Conservation (phyloP, 1,284 basidiomycete species). For the Sporisorium reilianum region DNA sequence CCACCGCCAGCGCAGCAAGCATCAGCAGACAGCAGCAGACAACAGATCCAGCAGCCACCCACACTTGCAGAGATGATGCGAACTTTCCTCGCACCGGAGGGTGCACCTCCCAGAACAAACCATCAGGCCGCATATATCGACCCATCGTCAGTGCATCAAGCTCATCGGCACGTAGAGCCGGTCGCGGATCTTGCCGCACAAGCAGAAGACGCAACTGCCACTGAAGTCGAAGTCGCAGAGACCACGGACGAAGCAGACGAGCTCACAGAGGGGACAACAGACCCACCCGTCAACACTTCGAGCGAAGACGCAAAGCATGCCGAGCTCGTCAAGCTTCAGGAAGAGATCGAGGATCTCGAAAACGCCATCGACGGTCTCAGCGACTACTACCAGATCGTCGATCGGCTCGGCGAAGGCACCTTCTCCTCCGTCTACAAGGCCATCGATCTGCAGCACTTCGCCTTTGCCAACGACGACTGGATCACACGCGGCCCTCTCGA, state of each 20-base stretch:
- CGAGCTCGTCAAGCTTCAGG: constrained; percentile 54
- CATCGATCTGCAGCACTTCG: constrained; percentile 80
- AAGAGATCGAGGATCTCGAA: constrained; percentile 75
- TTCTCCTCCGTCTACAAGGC: constrained; percentile 99
- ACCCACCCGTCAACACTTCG: constrained; percentile 30
- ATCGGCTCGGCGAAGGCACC: constrained; percentile 92
- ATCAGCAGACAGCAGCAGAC: not conserved
- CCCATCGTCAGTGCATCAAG: not conserved
- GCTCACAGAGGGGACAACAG: constrained; percentile 18
- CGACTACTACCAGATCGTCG: constrained; percentile 83
- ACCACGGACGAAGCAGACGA: constrained; percentile 28
- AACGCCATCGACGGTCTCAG: constrained; percentile 77
- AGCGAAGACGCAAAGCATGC: constrained; percentile 35
- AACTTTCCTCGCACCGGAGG: constrained; percentile 4
- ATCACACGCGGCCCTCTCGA: constrained; percentile 39
- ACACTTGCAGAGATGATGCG: constrained; percentile 3
- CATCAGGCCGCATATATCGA: constrained; percentile 14
- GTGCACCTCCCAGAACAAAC: not conserved
- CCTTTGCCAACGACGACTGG: constrained; percentile 87
- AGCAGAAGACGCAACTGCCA: constrained; percentile 6
- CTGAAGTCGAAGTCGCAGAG: constrained; percentile 9
- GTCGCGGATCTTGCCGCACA: not conserved
- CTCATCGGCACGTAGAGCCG: not conserved
- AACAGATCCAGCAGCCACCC: not conserved
- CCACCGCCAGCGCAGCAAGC: not conserved